Evolutionary conservation across 2,329 filamentous ascomycete species (phyloP).

Genomic region (Microascus cirrosus): DNA sequence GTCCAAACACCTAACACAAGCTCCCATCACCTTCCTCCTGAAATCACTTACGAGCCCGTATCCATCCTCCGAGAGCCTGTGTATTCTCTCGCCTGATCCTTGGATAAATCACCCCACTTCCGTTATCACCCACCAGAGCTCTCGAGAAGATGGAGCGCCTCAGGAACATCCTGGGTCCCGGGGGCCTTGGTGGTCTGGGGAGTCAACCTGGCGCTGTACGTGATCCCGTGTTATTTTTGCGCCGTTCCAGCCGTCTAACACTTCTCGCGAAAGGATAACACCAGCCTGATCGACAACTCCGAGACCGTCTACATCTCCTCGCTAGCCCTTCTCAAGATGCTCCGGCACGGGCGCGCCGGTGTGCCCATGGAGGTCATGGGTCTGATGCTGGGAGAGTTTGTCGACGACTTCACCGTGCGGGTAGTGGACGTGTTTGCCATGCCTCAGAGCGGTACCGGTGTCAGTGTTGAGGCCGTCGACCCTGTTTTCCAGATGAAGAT

Average conservation of each 20-base stretch:
- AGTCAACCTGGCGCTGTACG: conserved; percentile 19
- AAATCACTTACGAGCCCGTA: neutral
- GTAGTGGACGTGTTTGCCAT: conserved; percentile 99
- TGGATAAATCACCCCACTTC: neutral
- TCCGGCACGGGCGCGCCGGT: conserved; percentile 91
- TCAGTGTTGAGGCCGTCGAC: conserved; percentile 96
- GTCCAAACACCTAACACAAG: neutral
- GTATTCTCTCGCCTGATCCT: neutral
- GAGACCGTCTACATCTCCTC: conserved; percentile 99
- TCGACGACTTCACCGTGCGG: conserved; percentile 56
- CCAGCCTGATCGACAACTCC: conserved; percentile 92
- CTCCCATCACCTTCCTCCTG: neutral
- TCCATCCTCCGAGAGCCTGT: neutral
- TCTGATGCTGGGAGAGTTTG: conserved; percentile 59
- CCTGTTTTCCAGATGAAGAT: conserved; percentile 99
- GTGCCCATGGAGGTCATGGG: conserved; percentile 99
- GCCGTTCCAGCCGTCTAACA: neutral
- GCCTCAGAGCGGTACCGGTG: conserved; percentile 96
- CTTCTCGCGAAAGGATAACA: conserved; percentile 61
- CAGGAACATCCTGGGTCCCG: conserved; percentile 75
- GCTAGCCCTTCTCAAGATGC: conserved; percentile 93
- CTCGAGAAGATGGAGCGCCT: conserved; percentile 69
- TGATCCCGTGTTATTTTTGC: neutral
- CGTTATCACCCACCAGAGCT: neutral
- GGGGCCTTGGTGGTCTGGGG: conserved; percentile 50